Conservation (phyloP, 768 basidiomycete genomes). For the Podaxis sp. region DNA sequence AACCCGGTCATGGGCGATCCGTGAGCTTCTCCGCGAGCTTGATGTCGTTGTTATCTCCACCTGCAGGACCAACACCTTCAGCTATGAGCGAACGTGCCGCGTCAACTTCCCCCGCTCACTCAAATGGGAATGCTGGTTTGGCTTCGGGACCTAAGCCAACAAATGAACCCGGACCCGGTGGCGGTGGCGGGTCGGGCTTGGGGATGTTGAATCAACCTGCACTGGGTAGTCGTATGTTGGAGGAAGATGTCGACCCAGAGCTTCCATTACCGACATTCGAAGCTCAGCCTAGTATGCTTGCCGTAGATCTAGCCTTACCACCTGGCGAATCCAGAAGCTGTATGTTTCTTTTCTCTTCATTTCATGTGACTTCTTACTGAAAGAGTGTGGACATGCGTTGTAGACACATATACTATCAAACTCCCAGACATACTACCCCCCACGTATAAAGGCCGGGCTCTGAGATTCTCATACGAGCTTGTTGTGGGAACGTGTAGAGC, state of each 20-base stretch:
- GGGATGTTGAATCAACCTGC: slow-evolving; percentile 11
- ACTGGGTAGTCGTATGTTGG: slow-evolving; percentile 10
- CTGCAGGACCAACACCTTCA: not conserved
- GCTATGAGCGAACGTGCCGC: not conserved
- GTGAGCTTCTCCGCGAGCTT: slow-evolving; percentile 11
- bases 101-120: not conserved
- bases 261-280: slow-evolving; percentile 81
- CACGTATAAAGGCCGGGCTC: slow-evolving; percentile 80
- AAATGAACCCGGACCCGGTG: not conserved
- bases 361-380: not conserved
- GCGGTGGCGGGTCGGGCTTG: slow-evolving; percentile 22
- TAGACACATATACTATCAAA: slow-evolving; percentile 77
- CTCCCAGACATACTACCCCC: slow-evolving; percentile 86
- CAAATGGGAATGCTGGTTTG: not conserved
- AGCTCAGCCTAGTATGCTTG: slow-evolving; percentile 82
- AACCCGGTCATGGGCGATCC: slow-evolving; percentile 6
- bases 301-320: slow-evolving; percentile 76
- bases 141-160: not conserved
- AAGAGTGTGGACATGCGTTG: slow-evolving; percentile 5
- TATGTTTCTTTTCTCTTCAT: slow-evolving; percentile 35
- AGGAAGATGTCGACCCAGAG: slow-evolving; percentile 50
- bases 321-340: slow-evolving; percentile 88
- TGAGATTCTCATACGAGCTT: slow-evolving; percentile 88
- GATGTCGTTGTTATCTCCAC: slow-evolving; percentile 16
- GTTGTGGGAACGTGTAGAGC: slow-evolving; percentile 85